Conservation (phyloP, 495 filamentous ascomycete genomes). For the Cladorrhinum samala region DNA sequence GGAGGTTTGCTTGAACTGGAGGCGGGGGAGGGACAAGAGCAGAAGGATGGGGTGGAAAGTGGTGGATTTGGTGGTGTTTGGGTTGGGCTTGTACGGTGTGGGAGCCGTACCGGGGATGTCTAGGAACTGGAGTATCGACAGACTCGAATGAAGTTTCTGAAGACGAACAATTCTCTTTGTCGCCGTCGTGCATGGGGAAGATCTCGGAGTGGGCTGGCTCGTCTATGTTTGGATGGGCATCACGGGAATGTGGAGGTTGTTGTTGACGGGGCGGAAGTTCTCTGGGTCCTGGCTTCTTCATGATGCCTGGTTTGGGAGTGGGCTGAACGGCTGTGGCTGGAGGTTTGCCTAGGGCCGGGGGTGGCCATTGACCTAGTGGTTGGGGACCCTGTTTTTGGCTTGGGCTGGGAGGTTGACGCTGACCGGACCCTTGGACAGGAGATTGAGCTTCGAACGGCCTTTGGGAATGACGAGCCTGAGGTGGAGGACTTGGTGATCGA, state of each 20-base stretch:
- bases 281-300: background rate
- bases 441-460: background rate
- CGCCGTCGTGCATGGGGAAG: background rate
- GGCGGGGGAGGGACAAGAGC: background rate
- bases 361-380: background rate
- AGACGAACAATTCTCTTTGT: background rate
- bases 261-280: background rate
- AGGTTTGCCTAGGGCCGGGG: background rate
- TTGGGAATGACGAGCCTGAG: background rate
- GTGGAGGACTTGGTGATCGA: background rate
- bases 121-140: background rate
- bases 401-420: background rate
- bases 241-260: no score
- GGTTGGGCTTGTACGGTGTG: background rate
- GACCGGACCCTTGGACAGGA: background rate
- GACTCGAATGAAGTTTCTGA: background rate
- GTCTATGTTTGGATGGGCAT: no score
- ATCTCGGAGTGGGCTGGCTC: constrained; percentile 5
- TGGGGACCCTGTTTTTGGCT: no score
- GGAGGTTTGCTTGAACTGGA: background rate
- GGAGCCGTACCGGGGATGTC: background rate
- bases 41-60: no score
- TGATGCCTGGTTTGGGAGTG: background rate
- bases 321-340: background rate
- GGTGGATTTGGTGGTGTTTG: no score